Evolutionary conservation across 352 stramenopile genomes (phyloP), one percentile per base, ranked within the genome.

Genomic region (Phytophthora capsici): DNA sequence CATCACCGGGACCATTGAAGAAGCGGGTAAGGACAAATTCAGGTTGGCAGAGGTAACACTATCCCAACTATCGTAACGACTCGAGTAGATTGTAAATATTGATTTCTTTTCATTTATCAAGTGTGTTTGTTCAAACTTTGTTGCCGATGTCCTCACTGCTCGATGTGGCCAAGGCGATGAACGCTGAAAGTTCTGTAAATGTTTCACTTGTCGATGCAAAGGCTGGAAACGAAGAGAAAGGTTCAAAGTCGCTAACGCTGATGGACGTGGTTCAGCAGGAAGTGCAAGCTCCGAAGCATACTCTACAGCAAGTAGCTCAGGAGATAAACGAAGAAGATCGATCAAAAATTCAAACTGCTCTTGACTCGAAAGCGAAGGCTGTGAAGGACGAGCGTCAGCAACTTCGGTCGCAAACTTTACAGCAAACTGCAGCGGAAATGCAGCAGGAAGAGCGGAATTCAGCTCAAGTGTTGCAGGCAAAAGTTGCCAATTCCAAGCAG

Each of bases 121-220:
- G 12, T 6, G n/a, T n/a, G n/a, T n/a, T n/a, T n/a, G n/a, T n/a
- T n/a, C n/a, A n/a, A n/a, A n/a, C n/a, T 34, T 45, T 37, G 25
- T 46, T 6, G 20, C 50, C 32, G 8, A 77, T 73, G 69, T 56
- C 62, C 12, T 82, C 78, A 36, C 57, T 86, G 5, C 37, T 88
- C 8, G 82, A 88, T 56, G 77, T 91, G 25, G 78, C 82, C 23
- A 81, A 78, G 55, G 57, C 70, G 14, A 83, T 87, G 71, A 70
- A 69, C 10, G 36, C 63, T 9, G 69, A 74, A 30, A 44, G 41
- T 16, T 16, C 34, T 12, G 26, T 46, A 26, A 62, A 48, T 8
- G 41, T 82, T 14, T 72, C 77, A 1, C 60, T 88, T 1, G 52
- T 74, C 17, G 74, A 84, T 34, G 78, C 76, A 6, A 75, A 64